These are phyloP conservation scores for Leishmania lainsoni DNA, from an alignment of 208 protist genomes.

Conservation along the genomic window DNA sequence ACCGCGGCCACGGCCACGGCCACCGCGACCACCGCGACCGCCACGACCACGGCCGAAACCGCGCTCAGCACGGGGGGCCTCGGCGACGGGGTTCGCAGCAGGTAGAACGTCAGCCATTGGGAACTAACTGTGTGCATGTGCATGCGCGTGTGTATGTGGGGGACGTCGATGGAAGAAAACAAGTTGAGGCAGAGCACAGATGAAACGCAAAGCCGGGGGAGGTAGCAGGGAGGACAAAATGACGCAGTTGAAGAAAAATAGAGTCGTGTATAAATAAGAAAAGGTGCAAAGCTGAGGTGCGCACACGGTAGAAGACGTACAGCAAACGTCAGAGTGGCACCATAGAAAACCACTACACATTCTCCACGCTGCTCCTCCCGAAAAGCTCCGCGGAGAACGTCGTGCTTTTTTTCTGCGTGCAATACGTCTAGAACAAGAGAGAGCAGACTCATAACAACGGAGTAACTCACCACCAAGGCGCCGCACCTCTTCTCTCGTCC, in stretches of 20 bases:
- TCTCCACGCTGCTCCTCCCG: background rate
- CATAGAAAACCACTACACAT: background rate
- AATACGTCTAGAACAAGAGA: too few species aligned
- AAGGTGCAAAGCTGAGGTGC: background rate
- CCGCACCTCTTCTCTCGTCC: background rate
- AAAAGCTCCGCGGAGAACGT: background rate
- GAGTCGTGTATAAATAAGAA: background rate
- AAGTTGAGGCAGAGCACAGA: background rate
- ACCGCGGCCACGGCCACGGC: slow-evolving; percentile 31
- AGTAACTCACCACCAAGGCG: background rate
- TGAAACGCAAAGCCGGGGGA: background rate
- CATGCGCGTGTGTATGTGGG: background rate
- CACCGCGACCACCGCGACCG: slow-evolving; percentile 39
- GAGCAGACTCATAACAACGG: background rate
- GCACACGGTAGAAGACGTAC: background rate
- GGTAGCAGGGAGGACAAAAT: background rate
- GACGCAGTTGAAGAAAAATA: background rate
- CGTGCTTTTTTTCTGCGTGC: background rate
- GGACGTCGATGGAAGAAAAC: background rate
- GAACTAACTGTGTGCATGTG: slow-evolving; percentile 22
- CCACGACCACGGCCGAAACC: slow-evolving; percentile 61
- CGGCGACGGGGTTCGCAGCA: slow-evolving; percentile 36
- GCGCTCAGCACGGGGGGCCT: slow-evolving; percentile 54
- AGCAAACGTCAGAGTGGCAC: background rate
- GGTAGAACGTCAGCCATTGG: slow-evolving; percentile 78